Evolutionary conservation across 225 moss, liverwort and hornwort genomes (phyloP).

Genomic region (Ulota crispa): DNA sequence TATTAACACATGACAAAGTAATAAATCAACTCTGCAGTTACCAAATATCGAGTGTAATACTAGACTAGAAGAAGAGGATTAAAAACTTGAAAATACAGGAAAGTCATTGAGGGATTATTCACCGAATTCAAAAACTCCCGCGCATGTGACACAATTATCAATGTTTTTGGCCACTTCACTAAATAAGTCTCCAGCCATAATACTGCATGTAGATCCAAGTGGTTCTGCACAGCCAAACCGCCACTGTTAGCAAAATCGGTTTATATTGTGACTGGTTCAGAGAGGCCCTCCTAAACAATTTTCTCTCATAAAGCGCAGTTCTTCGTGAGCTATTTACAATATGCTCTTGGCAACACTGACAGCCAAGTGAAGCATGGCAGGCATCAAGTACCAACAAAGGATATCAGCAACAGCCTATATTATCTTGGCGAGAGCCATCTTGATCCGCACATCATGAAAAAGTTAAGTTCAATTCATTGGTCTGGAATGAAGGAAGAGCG

Average conservation of each 20-base stretch:
- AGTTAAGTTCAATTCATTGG: neutral
- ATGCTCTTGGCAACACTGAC: slow-evolving; percentile 9
- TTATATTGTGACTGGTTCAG: neutral
- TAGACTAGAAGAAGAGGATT: neutral
- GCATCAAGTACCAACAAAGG: neutral
- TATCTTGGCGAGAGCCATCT: neutral
- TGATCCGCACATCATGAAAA: slow-evolving; percentile 10
- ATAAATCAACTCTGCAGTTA: neutral
- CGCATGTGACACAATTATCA: slow-evolving; percentile 97
- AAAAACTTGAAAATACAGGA: neutral
- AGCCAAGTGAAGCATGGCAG: slow-evolving; percentile 21
- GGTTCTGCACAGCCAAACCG: slow-evolving; percentile 59
- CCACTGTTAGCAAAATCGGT: slow-evolving; percentile 8
- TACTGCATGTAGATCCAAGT: slow-evolving; percentile 98
- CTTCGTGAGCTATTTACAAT: neutral
- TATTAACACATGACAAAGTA: neutral
- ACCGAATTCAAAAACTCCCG: slow-evolving; percentile 97
- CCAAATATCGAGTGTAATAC: neutral
- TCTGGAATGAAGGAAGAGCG: neutral
- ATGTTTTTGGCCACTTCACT: slow-evolving; percentile 94
- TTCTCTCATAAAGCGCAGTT: slow-evolving; percentile 10
- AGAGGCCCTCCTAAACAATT: slow-evolving; percentile 1
- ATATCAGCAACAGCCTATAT: neutral
- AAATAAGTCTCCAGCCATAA: slow-evolving; percentile 95
- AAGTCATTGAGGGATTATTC: slow-evolving; percentile 11